Evolutionary conservation across 2,329 filamentous ascomycete genomes (phyloP).

Genomic region (Endothia cerciana): DNA sequence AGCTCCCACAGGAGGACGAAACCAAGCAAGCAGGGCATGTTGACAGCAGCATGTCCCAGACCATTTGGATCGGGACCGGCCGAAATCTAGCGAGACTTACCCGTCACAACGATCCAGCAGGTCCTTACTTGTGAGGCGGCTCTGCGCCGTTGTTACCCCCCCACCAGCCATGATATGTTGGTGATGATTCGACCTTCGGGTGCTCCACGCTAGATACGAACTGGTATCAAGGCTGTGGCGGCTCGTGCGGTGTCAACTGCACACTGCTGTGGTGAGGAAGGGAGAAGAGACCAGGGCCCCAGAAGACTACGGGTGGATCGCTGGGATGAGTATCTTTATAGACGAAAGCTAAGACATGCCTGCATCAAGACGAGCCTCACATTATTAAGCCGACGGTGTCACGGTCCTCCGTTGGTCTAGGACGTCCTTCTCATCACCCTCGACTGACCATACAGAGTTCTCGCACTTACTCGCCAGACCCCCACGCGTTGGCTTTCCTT

Average conservation of each 20-base stretch:
- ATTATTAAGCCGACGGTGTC: slow-evolving; percentile 12
- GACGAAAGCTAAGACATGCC: slow-evolving; percentile 11
- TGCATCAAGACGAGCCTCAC: slow-evolving; percentile 20
- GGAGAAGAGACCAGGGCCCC: neutral
- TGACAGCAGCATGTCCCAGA: slow-evolving; percentile 9
- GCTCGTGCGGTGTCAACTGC: slow-evolving; percentile 5
- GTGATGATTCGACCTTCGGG: slow-evolving; percentile 7
- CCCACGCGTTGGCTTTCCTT: neutral
- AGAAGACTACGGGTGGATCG: neutral
- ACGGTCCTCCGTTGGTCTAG: neutral
- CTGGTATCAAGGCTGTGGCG: slow-evolving; percentile 9
- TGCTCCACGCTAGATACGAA: neutral
- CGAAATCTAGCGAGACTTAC: slow-evolving; percentile 30
- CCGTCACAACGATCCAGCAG: slow-evolving; percentile 33
- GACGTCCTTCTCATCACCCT: neutral
- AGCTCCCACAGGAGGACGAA: slow-evolving; percentile 8
- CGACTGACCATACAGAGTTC: neutral
- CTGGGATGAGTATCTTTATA: slow-evolving; percentile 22
- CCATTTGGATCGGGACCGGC: neutral
- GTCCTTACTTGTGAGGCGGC: slow-evolving; percentile 32
- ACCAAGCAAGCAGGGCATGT: slow-evolving; percentile 3
- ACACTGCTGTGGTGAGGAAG: slow-evolving; percentile 4
- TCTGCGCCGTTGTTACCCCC: slow-evolving; percentile 25
- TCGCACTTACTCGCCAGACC: neutral
- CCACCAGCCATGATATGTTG: slow-evolving; percentile 8